Percentiles rank a stretch among this genome's conserved stretches.
Conservation (phyloP, 441 rosid species). For the Populus tomentosa region DNA sequence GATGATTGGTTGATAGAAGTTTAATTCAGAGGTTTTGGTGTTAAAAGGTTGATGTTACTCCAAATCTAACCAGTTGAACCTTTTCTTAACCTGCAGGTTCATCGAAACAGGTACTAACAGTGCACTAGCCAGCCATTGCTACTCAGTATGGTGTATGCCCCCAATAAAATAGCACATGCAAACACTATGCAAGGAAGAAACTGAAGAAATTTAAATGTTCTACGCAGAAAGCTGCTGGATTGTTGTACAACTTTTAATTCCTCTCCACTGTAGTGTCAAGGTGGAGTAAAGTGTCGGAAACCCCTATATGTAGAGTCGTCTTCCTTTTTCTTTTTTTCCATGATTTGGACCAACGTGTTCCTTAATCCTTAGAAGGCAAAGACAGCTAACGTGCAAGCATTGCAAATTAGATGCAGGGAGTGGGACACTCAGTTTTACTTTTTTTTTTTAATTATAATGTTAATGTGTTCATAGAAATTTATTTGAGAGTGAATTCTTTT, state of each 20-base stretch:
- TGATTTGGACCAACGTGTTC: slow-evolving; percentile 17
- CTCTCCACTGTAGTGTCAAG: background rate
- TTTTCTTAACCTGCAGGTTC: slow-evolving; percentile 28
- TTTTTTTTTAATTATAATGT: background rate
- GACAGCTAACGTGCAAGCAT: slow-evolving; percentile 8
- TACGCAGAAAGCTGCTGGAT: background rate
- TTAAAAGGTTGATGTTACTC: background rate
- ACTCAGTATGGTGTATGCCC: background rate
- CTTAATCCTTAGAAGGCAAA: slow-evolving; percentile 6
- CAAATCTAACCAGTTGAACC: slow-evolving; percentile 5
- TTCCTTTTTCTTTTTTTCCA: background rate
- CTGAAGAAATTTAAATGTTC: background rate
- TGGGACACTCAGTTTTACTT: slow-evolving; percentile 11
- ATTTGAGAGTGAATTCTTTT: slow-evolving; percentile 14
- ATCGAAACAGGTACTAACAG: slow-evolving; percentile 30
- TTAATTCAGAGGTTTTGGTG: background rate
- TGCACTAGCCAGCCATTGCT: background rate
- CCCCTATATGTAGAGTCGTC: slow-evolving; percentile 12
- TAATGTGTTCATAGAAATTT: slow-evolving; percentile 18
- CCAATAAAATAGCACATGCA: background rate
- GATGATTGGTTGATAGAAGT: too few species aligned
- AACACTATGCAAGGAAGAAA: background rate
- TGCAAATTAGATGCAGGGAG: slow-evolving; percentile 8
- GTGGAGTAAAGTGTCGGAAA: slow-evolving; percentile 1
- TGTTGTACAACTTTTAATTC: slow-evolving; percentile 2